Percentiles rank a stretch among this genome's conserved stretches.
These are phyloP conservation scores for Triticum turgidum DNA, from an alignment of 176 grass and related monocot species.

Conservation along the genomic window DNA sequence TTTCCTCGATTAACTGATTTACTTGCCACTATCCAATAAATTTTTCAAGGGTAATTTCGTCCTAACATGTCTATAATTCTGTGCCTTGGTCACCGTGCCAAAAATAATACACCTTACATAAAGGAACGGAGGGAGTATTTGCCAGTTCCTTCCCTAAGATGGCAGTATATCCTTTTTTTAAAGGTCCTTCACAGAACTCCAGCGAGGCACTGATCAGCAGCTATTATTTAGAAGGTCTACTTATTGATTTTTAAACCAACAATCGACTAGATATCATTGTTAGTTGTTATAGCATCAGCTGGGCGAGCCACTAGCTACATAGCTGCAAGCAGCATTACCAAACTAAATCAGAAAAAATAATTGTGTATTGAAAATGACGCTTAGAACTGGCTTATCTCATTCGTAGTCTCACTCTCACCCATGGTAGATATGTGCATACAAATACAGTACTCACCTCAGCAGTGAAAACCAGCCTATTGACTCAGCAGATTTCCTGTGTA, in stretches of 20 bases:
- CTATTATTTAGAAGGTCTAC: not conserved
- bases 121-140: not conserved
- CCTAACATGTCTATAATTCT: too few relatives aligned
- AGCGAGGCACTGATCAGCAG: not conserved
- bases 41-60: too few relatives aligned
- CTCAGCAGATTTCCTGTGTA: conserved; percentile 14
- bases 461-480: not conserved
- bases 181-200: not conserved
- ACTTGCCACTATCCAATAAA: too few relatives aligned
- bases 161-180: not conserved
- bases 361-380: not conserved
- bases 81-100: too few relatives aligned
- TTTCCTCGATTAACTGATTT: too few relatives aligned
- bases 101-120: too few relatives aligned
- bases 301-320: not conserved
- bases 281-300: not conserved
- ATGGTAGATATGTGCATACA: not conserved
- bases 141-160: not conserved
- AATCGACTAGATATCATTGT: not conserved
- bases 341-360: not conserved
- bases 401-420: not conserved
- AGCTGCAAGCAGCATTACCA: not conserved
- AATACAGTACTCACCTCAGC: not conserved
- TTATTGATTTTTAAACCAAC: not conserved
- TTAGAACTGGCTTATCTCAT: not conserved